These are phyloP conservation scores for Pseudogymnoascus sp. DNA, from an alignment of 2,329 filamentous ascomycete genomes.

Conservation along the genomic window DNA sequence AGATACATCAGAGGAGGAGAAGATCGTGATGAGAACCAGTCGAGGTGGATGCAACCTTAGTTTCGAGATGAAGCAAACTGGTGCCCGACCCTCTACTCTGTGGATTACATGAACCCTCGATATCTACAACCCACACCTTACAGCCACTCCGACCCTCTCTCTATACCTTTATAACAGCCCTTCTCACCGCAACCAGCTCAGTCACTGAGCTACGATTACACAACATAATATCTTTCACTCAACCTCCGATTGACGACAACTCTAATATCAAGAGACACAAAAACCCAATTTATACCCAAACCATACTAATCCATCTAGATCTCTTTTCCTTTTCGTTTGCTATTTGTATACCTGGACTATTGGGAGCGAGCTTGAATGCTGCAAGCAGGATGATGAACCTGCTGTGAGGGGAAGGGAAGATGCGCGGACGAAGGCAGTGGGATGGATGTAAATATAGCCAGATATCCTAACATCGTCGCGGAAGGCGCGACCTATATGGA, in stretches of 20 bases:
- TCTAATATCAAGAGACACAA: background rate
- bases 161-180: background rate
- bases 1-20: constrained; percentile 46
- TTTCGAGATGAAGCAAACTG: background rate
- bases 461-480: background rate
- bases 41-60: background rate
- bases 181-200: background rate
- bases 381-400: background rate
- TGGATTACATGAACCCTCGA: background rate
- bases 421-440: background rate
- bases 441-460: background rate
- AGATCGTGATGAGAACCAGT: background rate
- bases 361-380: background rate
- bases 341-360: constrained; percentile 2
- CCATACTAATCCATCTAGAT: background rate
- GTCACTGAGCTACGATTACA: background rate
- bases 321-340: background rate
- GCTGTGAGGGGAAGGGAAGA: background rate
- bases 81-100: background rate
- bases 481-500: background rate
- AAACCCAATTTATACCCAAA: background rate
- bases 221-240: background rate
- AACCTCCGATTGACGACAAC: background rate
- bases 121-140: background rate
- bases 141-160: background rate